These are phyloP conservation scores for Olyra latifolia DNA, from an alignment of 176 grass and related monocot species.

Conservation along the genomic window DNA sequence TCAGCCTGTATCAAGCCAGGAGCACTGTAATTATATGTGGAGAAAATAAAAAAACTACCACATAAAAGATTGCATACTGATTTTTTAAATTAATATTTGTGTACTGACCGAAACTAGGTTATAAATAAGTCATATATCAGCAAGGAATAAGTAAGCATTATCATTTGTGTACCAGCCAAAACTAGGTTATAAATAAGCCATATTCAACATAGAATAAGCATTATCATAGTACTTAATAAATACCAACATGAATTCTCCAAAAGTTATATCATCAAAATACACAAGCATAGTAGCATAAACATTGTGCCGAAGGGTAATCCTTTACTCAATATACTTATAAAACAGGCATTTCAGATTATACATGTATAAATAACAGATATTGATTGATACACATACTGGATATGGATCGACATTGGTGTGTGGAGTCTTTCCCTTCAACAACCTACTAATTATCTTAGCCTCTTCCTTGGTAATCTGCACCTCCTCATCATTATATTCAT, in stretches of 20 bases:
- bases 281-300: not conserved
- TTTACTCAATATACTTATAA: not conserved
- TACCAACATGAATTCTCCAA: not conserved
- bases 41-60: slow-evolving; percentile 1
- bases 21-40: slow-evolving; percentile 18
- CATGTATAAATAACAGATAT: not conserved
- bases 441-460: slow-evolving; percentile 75
- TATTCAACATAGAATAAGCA: not conserved
- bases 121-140: not conserved
- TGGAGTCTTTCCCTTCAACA: slow-evolving; percentile 87
- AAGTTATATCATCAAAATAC: slow-evolving; percentile 3
- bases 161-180: not conserved
- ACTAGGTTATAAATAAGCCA: not conserved
- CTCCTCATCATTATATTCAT: slow-evolving; percentile 92
- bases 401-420: slow-evolving; percentile 85
- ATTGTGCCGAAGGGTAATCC: not conserved
- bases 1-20: slow-evolving; percentile 1
- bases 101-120: not conserved
- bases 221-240: not conserved
- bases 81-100: slow-evolving; percentile 7
- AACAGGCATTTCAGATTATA: not conserved
- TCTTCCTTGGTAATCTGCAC: slow-evolving; percentile 90
- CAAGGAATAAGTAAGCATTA: not conserved
- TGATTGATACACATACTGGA: slow-evolving; percentile 55
- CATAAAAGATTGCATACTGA: not conserved